A percentile compares a stretch with the other conserved stretches of the same genome.
Evolutionary conservation across 106 monocot species (phyloP).

Genomic region (Acorus calamus): DNA sequence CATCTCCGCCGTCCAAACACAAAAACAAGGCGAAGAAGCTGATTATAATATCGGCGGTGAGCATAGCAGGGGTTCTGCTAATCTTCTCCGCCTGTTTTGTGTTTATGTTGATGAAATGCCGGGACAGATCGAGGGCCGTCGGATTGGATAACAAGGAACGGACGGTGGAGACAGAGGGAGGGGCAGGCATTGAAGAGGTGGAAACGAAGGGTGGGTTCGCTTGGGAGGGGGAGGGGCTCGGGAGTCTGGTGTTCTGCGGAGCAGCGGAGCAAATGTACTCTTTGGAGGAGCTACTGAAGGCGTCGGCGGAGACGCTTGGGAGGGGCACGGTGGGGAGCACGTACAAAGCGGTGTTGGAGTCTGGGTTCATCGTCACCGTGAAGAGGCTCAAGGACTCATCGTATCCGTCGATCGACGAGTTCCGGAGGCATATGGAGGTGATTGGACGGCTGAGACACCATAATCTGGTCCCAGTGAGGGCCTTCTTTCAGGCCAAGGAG

Average conservation of each 20-base stretch:
- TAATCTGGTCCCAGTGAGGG: constrained; percentile 74
- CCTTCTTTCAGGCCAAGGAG: constrained; percentile 94
- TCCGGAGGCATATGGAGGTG: constrained; percentile 57
- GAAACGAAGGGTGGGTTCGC: constrained; percentile 33
- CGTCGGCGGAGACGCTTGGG: constrained; percentile 94
- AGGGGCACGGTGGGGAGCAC: constrained; percentile 82
- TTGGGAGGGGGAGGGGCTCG: constrained; percentile 69
- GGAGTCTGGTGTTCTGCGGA: constrained; percentile 75
- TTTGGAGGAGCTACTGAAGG: constrained; percentile 81
- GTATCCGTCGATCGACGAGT: constrained; percentile 32
- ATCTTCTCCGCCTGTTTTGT: constrained; percentile 27
- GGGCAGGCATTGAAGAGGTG: constrained; percentile 2
- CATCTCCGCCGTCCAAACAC: constrained; percentile 14
- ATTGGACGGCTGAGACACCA: constrained; percentile 75
- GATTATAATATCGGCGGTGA: constrained; percentile 8
- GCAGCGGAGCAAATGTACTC: constrained; percentile 73
- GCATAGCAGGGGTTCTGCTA: constrained; percentile 29
- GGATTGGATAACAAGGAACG: not conserved
- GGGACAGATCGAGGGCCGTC: not conserved
- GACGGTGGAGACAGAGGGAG: too few species aligned
- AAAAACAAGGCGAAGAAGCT: not conserved
- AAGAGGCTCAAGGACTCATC: constrained; percentile 66
- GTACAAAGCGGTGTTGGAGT: constrained; percentile 97
- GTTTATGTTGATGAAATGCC: not conserved
- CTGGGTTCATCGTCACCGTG: constrained; percentile 90